Percentiles rank a stretch among this genome's conserved stretches.
These are phyloP conservation scores for Naganishia sp. DNA, from an alignment of 1,284 basidiomycete genomes.

Conservation along the genomic window DNA sequence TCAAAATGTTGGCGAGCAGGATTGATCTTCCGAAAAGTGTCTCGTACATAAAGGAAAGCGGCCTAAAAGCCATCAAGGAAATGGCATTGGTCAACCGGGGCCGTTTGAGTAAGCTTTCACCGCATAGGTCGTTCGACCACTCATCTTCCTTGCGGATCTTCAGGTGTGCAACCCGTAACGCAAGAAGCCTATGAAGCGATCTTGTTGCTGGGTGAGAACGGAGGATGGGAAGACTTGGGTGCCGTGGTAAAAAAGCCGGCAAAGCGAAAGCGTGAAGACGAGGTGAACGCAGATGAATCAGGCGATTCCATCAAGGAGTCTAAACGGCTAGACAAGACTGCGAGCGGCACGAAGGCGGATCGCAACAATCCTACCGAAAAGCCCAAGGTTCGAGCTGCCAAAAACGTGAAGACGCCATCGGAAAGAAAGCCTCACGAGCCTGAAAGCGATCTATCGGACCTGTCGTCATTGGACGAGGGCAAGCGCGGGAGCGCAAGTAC, in stretches of 20 bases:
- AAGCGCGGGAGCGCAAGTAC: too few species aligned
- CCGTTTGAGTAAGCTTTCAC: slow-evolving; percentile 69
- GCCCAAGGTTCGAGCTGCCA: not conserved
- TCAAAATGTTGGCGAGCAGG: slow-evolving; percentile 64
- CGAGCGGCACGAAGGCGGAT: not conserved
- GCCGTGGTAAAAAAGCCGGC: not conserved
- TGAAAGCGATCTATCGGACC: slow-evolving; percentile 9
- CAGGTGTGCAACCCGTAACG: slow-evolving; percentile 67
- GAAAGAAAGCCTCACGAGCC: not conserved
- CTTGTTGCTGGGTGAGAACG: slow-evolving; percentile 65
- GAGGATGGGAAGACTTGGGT: slow-evolving; percentile 56
- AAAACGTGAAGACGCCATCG: not conserved
- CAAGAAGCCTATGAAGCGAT: slow-evolving; percentile 71
- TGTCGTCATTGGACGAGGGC: not conserved
- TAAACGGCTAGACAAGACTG: not conserved
- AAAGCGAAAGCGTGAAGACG: not conserved
- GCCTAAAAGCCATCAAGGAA: slow-evolving; percentile 60
- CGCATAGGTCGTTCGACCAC: not conserved
- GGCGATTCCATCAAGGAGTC: not conserved
- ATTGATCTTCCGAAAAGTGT: slow-evolving; percentile 60
- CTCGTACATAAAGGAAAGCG: slow-evolving; percentile 64
- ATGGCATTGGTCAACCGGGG: slow-evolving; percentile 85
- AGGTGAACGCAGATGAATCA: not conserved
- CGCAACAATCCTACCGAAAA: not conserved
- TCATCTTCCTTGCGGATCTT: not conserved